Evolutionary conservation across 257 asterid species (phyloP).

Genomic region (Fraxinus excelsior): DNA sequence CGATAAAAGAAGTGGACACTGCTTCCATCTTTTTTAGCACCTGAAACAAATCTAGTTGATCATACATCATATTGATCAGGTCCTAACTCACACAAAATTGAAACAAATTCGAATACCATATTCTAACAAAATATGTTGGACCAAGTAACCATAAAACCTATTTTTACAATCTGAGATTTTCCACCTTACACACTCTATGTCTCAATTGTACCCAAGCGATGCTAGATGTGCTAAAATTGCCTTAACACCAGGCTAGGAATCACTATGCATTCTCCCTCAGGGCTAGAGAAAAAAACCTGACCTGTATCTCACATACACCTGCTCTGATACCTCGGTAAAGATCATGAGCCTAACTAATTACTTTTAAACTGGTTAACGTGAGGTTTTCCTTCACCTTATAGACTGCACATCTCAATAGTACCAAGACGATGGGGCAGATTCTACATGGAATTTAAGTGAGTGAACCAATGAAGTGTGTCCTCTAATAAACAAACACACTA

Average conservation of each 20-base stretch:
- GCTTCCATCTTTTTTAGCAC: constrained; percentile 55
- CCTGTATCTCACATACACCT: background rate
- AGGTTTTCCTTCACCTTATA: background rate
- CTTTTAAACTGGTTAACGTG: background rate
- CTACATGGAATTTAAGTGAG: background rate
- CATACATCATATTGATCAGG: background rate
- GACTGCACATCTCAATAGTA: background rate
- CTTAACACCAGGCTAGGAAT: background rate
- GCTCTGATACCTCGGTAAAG: background rate
- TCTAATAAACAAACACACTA: background rate
- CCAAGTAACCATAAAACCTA: background rate
- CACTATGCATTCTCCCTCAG: background rate
- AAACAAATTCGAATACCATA: background rate
- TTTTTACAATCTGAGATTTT: too few relatives aligned
- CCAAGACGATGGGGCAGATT: background rate
- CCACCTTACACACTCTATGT: background rate
- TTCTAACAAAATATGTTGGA: background rate
- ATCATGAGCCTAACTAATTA: background rate
- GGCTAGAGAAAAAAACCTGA: too few relatives aligned
- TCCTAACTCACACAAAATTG: background rate
- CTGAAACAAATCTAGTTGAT: constrained; percentile 26
- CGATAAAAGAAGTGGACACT: constrained; percentile 48
- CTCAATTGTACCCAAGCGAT: background rate
- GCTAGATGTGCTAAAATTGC: background rate
- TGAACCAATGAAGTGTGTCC: background rate